Evolutionary conservation across 192 early-diverging fungal genomes (phyloP).

Genomic region (Cetraspora pellucida): DNA sequence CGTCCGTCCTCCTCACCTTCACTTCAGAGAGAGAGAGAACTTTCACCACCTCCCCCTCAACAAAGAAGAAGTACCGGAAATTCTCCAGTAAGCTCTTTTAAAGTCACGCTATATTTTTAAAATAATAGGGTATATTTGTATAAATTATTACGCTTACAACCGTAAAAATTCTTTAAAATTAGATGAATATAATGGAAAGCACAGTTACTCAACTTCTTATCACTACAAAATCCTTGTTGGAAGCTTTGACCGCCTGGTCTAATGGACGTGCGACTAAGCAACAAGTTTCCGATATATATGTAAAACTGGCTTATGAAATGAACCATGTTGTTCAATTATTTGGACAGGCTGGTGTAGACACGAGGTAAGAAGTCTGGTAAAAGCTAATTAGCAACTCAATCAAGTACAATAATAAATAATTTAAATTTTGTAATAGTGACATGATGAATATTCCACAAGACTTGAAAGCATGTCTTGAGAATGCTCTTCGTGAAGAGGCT

Average conservation of each 20-base stretch:
- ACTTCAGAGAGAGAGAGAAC: conserved; percentile 5
- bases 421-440: conserved; percentile 39
- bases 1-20: conserved; percentile 15
- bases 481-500: conserved; percentile 47
- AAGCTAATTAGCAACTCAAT: too few species aligned
- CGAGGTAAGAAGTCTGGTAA: conserved; percentile 33
- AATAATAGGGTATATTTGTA: neutral
- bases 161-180: neutral
- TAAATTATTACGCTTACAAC: neutral
- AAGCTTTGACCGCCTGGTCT: conserved; percentile 53
- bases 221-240: conserved; percentile 53
- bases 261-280: conserved; percentile 40
- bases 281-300: conserved; percentile 51
- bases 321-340: conserved; percentile 36
- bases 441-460: conserved; percentile 49
- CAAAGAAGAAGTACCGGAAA: conserved; percentile 23
- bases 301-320: conserved; percentile 48
- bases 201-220: conserved; percentile 51
- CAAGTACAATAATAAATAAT: neutral
- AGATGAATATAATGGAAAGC: conserved; percentile 52
- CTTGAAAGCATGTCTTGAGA: conserved; percentile 48
- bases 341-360: conserved; percentile 38
- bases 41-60: neutral
- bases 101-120: neutral
- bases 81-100: conserved; percentile 18